Evolutionary conservation across 768 basidiomycete genomes (phyloP).

Genomic region (Lentinula boryana): DNA sequence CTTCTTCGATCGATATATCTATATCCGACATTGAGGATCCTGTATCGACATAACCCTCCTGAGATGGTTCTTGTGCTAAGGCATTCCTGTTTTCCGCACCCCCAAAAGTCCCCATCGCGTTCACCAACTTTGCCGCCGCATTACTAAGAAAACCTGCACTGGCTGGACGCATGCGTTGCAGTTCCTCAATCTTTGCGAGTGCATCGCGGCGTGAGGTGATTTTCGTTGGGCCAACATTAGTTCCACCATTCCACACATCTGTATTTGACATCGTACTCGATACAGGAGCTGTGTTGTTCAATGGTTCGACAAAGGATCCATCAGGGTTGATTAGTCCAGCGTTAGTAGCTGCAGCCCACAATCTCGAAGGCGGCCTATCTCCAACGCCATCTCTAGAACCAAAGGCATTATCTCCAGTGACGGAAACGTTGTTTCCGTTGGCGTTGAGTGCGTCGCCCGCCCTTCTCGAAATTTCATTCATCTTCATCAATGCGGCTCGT

Average conservation of each 20-base stretch:
- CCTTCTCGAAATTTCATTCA: conserved; percentile 5
- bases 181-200: conserved; percentile 47
- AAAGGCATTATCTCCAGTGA: not conserved
- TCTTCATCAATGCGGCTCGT: conserved; percentile 7
- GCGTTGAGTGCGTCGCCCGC: not conserved
- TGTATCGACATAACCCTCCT: not conserved
- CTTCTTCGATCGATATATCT: conserved; percentile 10
- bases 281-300: not conserved
- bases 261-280: conserved; percentile 6
- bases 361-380: conserved; percentile 7
- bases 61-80: not conserved
- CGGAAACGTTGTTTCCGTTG: not conserved
- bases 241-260: conserved; percentile 8
- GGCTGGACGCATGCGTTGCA: conserved; percentile 33
- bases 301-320: conserved; percentile 8
- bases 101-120: conserved; percentile 11
- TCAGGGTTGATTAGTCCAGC: conserved; percentile 13
- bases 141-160: conserved; percentile 15
- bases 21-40: conserved; percentile 1
- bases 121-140: conserved; percentile 6
- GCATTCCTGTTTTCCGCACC: conserved; percentile 11
- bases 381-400: not conserved
- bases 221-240: conserved; percentile 14
- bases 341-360: conserved; percentile 11
- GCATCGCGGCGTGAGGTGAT: conserved; percentile 33